These are phyloP conservation scores for Fusarium sp. DNA, from an alignment of 2,329 filamentous ascomycete species.

Conservation along the genomic window DNA sequence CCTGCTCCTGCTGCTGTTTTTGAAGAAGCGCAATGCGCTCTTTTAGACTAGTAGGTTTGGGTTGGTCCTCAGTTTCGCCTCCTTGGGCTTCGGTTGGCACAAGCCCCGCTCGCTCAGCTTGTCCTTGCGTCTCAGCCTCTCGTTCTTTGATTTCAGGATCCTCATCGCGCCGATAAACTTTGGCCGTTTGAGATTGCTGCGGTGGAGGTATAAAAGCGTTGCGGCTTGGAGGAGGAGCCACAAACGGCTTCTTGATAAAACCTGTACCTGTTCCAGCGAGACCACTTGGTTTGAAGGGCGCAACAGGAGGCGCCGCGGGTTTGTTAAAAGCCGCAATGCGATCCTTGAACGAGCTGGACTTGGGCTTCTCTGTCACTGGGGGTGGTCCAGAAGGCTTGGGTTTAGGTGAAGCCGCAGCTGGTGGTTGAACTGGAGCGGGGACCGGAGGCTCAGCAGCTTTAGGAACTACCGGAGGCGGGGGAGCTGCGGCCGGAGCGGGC, in stretches of 20 bases:
- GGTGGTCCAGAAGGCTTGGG: conserved; percentile 68
- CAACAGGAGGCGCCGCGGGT: conserved; percentile 81
- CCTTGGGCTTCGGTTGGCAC: conserved; percentile 57
- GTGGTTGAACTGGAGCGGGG: conserved; percentile 45
- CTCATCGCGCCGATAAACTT: conserved; percentile 87
- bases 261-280: conserved; percentile 65
- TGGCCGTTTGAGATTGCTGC: conserved; percentile 76
- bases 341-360: conserved; percentile 85
- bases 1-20: conserved; percentile 92
- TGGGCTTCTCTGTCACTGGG: conserved; percentile 78
- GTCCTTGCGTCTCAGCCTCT: conserved; percentile 73
- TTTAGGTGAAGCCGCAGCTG: conserved; percentile 47
- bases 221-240: conserved; percentile 91
- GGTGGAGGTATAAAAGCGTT: conserved; percentile 87
- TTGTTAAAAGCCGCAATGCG: conserved; percentile 98
- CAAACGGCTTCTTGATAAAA: conserved; percentile 97
- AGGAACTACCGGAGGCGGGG: conserved; percentile 32
- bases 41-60: conserved; percentile 92
- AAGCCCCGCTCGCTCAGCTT: conserved; percentile 75
- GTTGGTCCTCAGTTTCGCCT: conserved; percentile 77
- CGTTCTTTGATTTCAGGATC: conserved; percentile 77
- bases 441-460: conserved; percentile 52
- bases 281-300: conserved; percentile 87
- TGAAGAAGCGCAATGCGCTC: conserved; percentile 95
- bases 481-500: conserved; percentile 48